These are phyloP conservation scores for Irpex rosettiformis DNA, from an alignment of 1,284 basidiomycete species.

Conservation along the genomic window DNA sequence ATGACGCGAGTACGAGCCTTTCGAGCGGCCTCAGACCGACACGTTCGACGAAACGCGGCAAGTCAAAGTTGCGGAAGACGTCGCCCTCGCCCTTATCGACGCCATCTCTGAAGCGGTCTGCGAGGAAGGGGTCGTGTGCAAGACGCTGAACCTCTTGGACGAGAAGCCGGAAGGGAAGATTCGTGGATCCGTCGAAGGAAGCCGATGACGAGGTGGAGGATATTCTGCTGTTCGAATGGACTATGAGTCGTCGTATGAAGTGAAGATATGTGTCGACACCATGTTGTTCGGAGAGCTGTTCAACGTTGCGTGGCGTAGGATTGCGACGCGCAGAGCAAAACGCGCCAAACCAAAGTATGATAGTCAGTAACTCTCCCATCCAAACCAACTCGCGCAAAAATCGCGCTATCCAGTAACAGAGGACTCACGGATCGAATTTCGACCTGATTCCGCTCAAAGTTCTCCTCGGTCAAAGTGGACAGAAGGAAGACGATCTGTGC, in stretches of 20 bases:
- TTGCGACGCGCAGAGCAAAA: neutral
- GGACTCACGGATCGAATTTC: conserved; percentile 86
- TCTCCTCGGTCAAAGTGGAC: conserved; percentile 91
- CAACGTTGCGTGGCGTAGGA: too few species aligned
- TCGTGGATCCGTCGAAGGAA: conserved; percentile 64
- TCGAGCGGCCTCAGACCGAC: conserved; percentile 78
- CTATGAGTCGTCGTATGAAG: conserved; percentile 90
- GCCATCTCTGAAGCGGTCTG: conserved; percentile 83
- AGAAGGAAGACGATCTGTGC: conserved; percentile 92
- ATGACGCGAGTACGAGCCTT: conserved; percentile 69
- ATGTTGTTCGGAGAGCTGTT: conserved; percentile 89
- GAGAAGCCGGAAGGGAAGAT: conserved; percentile 76
- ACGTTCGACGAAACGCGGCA: conserved; percentile 74
- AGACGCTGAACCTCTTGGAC: conserved; percentile 86
- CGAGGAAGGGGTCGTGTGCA: conserved; percentile 81
- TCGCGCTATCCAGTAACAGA: conserved; percentile 6
- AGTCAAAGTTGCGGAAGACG: conserved; percentile 75
- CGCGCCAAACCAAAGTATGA: neutral
- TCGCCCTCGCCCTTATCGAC: conserved; percentile 83
- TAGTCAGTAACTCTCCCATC: conserved; percentile 10
- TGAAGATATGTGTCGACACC: conserved; percentile 94
- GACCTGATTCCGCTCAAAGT: conserved; percentile 86
- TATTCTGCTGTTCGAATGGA: conserved; percentile 74
- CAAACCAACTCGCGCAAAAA: neutral
- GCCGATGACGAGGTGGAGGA: conserved; percentile 51